Evolutionary conservation across 352 stramenopile species (phyloP).

Genomic region (Phytophthora syringae): DNA sequence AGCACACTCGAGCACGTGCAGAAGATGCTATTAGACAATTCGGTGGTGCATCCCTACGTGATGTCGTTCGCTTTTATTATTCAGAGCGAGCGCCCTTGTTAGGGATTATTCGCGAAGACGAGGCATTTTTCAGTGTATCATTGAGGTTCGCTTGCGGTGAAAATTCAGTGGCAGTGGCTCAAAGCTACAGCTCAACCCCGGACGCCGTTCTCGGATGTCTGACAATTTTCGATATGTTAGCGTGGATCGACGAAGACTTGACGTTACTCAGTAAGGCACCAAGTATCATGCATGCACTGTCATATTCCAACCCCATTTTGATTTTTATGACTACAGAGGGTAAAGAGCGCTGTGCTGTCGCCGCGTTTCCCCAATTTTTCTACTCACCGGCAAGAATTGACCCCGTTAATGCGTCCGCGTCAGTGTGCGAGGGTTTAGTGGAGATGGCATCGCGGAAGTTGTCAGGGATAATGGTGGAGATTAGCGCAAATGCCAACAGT

Average conservation of each 20-base stretch:
- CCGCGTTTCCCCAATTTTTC: slow-evolving; percentile 60
- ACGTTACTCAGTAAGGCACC: slow-evolving; percentile 55
- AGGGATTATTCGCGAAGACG: slow-evolving; percentile 42
- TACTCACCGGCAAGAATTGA: slow-evolving; percentile 41
- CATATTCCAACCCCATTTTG: slow-evolving; percentile 2
- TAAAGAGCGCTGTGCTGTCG: slow-evolving; percentile 40
- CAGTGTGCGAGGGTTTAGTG: slow-evolving; percentile 46
- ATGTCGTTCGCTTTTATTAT: slow-evolving; percentile 38
- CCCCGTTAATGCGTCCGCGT: slow-evolving; percentile 11
- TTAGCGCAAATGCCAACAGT: neutral
- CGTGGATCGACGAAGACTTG: slow-evolving; percentile 66
- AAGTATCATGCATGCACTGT: neutral
- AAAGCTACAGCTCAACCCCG: slow-evolving; percentile 16
- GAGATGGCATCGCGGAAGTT: slow-evolving; percentile 39
- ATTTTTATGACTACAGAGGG: slow-evolving; percentile 28
- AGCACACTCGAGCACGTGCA: slow-evolving; percentile 49
- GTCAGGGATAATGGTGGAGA: slow-evolving; percentile 37
- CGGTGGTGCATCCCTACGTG: slow-evolving; percentile 34
- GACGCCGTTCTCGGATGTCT: slow-evolving; percentile 51
- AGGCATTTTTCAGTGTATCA: slow-evolving; percentile 65
- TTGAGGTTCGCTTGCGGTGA: slow-evolving; percentile 58
- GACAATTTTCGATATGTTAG: slow-evolving; percentile 49
- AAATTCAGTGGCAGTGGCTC: slow-evolving; percentile 47
- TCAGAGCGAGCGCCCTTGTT: slow-evolving; percentile 36
- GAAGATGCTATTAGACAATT: slow-evolving; percentile 51